Evolutionary conservation across 257 asterid genomes (phyloP).

Genomic region (Lavandula angustifolia): DNA sequence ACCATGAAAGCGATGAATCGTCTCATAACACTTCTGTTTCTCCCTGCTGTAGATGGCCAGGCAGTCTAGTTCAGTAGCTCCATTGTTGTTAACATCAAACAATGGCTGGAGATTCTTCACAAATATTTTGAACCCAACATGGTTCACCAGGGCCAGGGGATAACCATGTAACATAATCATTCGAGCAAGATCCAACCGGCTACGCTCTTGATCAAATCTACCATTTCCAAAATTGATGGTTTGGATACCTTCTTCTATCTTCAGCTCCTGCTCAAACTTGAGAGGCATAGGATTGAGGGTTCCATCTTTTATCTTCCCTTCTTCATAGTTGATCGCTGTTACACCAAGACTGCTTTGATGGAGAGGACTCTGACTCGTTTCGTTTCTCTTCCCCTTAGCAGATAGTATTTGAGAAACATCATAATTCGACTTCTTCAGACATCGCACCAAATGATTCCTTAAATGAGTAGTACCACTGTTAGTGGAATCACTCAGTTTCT

Average conservation of each 20-base stretch:
- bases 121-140: constrained; percentile 79
- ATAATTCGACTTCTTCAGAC: constrained; percentile 84
- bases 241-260: constrained; percentile 60
- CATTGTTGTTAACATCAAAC: constrained; percentile 67
- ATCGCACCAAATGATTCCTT: constrained; percentile 86
- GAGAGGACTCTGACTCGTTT: constrained; percentile 51
- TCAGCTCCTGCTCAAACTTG: constrained; percentile 63
- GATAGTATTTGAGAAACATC: constrained; percentile 90
- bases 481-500: constrained; percentile 95
- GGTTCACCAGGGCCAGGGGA: constrained; percentile 87
- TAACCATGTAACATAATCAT: constrained; percentile 98
- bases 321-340: constrained; percentile 55
- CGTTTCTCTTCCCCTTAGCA: constrained; percentile 85
- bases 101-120: constrained; percentile 89
- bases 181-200: constrained; percentile 87
- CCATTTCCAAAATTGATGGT: constrained; percentile 64
- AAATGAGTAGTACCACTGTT: constrained; percentile 97
- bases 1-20: constrained; percentile 65
- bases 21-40: constrained; percentile 69
- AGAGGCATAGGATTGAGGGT: constrained; percentile 59
- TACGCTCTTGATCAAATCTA: constrained; percentile 82
- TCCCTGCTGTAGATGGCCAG: constrained; percentile 66
- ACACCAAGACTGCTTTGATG: constrained; percentile 47
- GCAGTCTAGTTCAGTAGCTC: constrained; percentile 75
- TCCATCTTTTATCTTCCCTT: constrained; percentile 62